phyloP scores from a whole-genome alignment of 371 early-diverging fungal genomes.

The Coemansia sp. region DNA sequence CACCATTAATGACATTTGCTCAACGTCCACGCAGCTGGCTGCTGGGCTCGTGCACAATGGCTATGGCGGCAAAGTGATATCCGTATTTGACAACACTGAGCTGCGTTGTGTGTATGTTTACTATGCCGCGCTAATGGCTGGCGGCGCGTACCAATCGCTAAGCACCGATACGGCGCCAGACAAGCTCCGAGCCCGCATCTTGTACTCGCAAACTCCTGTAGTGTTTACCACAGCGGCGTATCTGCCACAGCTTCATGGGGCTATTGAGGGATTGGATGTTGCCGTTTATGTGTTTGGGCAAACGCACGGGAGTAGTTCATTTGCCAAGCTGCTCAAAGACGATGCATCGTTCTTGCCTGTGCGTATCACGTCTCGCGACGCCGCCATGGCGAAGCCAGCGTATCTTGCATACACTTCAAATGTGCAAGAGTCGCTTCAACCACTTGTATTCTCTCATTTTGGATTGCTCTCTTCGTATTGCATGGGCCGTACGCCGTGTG shows the following conservation, averaged over 20 bases:
- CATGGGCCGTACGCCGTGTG: conserved; percentile 9
- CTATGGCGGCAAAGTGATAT: conserved; percentile 23
- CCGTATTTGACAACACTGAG: conserved; percentile 36
- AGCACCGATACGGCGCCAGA: conserved; percentile 14
- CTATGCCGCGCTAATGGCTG: conserved; percentile 44
- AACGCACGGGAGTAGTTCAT: neutral
- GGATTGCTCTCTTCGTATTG: conserved; percentile 35
- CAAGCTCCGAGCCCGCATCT: conserved; percentile 21
- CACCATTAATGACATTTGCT: conserved; percentile 40
- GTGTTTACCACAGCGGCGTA: conserved; percentile 29
- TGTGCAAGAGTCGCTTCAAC: conserved; percentile 8
- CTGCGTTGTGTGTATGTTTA: conserved; percentile 43
- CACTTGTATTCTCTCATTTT: conserved; percentile 41
- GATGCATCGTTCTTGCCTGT: conserved; percentile 39
- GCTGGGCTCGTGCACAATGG: conserved; percentile 31
- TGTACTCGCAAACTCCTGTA: conserved; percentile 16
- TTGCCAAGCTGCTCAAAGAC: conserved; percentile 31
- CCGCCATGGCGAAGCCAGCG: conserved; percentile 40
- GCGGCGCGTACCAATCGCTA: conserved; percentile 43
- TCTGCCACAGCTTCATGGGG: conserved; percentile 10
- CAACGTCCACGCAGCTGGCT: conserved; percentile 30
- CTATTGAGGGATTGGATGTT: conserved; percentile 13
- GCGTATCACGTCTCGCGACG: conserved; percentile 27
- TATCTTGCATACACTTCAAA: conserved; percentile 21
- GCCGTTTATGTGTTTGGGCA: conserved; percentile 25